Base-by-base conservation (phyloP, 768 basidiomycete genomes). In the Botryobasidium botryosum region DNA sequence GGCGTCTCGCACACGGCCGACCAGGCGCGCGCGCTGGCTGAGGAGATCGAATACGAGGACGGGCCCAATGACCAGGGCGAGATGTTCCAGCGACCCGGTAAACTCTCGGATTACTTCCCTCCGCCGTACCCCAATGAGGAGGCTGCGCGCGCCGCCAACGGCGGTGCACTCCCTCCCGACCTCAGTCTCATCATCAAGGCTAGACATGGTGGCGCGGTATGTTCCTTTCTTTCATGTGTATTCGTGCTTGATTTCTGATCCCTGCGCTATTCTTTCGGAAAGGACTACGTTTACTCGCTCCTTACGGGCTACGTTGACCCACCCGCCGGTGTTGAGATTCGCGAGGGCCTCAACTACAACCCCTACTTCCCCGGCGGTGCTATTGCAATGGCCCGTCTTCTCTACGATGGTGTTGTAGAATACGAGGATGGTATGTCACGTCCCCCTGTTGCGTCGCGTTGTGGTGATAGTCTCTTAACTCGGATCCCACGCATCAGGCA, bases 301-400 rank as follows among this genome's bases (percentile, higher is more conserved):
- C 71, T 99, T 53, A 99, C 94, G 26, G 94, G 94, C 47, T 97
- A 97, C 65, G 70, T 87, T 35, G 94, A 97, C 56, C 81, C 94
- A 42, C 94, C 94, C 35, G 87, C 92, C 48, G 88, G 87, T 48
- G 82, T 92, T 50, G 84, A 87, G 59, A 70, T 92, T 52, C 86
- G 85, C 62, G 92, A 96, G 43, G 92, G 87, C 53, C 83, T 96
- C 86, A 94, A 91, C 74, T 97, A 94, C 72, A 88, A 87, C 67
- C 88, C 90, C 17, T 97, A 80, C 70, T 99, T 99, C 82, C 92
- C 92, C 33, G 90, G 94, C 44, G 92, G 91, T 57, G 90, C 90
- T 52, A 96, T 97, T 49, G 83, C 86, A 59, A 99, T 99, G 94
- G 90, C 87, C 42, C 86, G 92, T 58, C 76, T 96, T 28, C 67